A percentile compares a stretch with the other conserved stretches of the same genome.
Evolutionary conservation across 768 basidiomycete genomes (phyloP).

Genomic region (Podaxis rugospora): DNA sequence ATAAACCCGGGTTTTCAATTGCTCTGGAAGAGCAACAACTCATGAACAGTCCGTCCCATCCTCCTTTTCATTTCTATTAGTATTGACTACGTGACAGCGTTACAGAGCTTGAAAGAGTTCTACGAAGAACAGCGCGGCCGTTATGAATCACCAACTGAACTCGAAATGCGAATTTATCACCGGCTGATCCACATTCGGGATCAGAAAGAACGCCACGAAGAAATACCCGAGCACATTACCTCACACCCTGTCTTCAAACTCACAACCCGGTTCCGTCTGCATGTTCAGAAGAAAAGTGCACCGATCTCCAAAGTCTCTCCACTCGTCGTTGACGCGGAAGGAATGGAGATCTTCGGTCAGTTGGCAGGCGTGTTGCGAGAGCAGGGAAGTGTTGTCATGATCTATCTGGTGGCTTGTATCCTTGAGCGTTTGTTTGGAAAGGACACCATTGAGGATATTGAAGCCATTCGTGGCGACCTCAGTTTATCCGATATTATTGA

Average conservation of each 20-base stretch:
- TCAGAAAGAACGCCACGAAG: constrained; percentile 70
- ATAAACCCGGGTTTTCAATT: constrained; percentile 52
- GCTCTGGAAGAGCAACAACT: constrained; percentile 83
- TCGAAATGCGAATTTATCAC: constrained; percentile 96
- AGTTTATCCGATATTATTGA: constrained; percentile 65
- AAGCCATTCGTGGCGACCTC: constrained; percentile 54
- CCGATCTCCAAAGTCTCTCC: constrained; percentile 68
- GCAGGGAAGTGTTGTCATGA: constrained; percentile 65
- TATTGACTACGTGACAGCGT: constrained; percentile 42
- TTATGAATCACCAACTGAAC: constrained; percentile 75
- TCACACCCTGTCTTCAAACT: constrained; percentile 75
- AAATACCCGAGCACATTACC: constrained; percentile 63
- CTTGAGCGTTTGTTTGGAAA: constrained; percentile 82
- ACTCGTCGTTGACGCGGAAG: constrained; percentile 58
- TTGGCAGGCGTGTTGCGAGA: constrained; percentile 60
- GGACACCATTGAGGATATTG: constrained; percentile 75
- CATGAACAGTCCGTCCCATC: constrained; percentile 64
- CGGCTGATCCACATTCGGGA: constrained; percentile 89
- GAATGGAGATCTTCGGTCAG: constrained; percentile 64
- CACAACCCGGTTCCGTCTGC: constrained; percentile 74
- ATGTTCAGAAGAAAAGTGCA: constrained; percentile 76
- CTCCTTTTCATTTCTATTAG: not conserved
- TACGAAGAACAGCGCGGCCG: constrained; percentile 76
- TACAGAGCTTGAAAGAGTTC: constrained; percentile 90
- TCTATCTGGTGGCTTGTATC: constrained; percentile 87